These are phyloP conservation scores for Petunia secreta DNA, from an alignment of 257 asterid genomes.

Conservation along the genomic window DNA sequence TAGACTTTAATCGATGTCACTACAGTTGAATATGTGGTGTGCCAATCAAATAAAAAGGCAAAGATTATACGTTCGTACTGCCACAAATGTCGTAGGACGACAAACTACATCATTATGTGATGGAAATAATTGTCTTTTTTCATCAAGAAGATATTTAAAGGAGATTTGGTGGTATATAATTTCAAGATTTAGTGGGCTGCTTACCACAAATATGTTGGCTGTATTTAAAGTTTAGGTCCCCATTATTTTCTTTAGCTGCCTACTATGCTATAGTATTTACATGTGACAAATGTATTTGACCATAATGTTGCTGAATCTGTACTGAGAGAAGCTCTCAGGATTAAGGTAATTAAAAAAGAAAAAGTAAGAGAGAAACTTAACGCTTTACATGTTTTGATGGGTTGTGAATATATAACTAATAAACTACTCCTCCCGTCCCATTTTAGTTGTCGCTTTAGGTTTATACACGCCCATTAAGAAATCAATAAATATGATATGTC, in stretches of 20 bases:
- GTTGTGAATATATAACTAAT: conserved; percentile 1
- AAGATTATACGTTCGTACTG: background rate
- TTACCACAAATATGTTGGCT: conserved; percentile 24
- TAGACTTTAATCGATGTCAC: background rate
- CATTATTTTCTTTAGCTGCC: conserved; percentile 24
- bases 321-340: background rate
- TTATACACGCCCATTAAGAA: too few species aligned
- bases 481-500: too few species aligned
- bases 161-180: conserved; percentile 31
- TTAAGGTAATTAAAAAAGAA: background rate
- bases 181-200: conserved; percentile 35
- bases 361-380: background rate
- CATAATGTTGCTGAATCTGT: background rate
- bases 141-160: conserved; percentile 13
- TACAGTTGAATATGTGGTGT: background rate
- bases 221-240: conserved; percentile 19
- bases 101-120: background rate
- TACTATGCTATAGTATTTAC: conserved; percentile 15
- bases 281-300: conserved; percentile 25
- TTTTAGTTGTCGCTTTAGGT: too few species aligned
- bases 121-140: background rate
- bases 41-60: background rate
- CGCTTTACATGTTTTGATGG: background rate
- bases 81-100: background rate
- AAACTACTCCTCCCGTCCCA: too few species aligned